Evolutionary conservation across 1,284 basidiomycete species (phyloP), one percentile per base, ranked within the genome.

Genomic region (Grifola frondosa): DNA sequence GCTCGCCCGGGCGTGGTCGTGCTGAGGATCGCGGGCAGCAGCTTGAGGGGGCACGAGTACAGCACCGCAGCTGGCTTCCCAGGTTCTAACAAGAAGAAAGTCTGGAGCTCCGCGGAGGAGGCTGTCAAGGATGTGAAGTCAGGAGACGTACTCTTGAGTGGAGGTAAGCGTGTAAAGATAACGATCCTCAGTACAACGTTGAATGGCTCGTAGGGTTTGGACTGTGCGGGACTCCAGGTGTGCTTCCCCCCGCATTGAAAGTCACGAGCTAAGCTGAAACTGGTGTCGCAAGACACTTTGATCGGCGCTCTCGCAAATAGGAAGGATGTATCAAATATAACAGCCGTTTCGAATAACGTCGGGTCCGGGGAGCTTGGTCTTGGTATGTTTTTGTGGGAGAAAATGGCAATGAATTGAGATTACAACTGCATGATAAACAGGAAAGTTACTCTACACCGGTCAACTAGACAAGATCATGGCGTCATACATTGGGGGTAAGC

Each of bases 261-360:
- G n/a, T 48, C 30, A 44, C 26, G 6, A 7, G 17, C 5, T 20
- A 30, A 22, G 6, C 8, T 17, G 22, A n/a, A 20, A 16, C 15
- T 20, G 8, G n/a, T n/a, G n/a, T n/a, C 13, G 4, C 24, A 40
- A 64, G 93, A 96, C 64, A 95, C 92, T 1, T 73, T 97, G 42
- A 86, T 97, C 32, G 71, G 69, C n/a, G 93, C 94, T 3, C 71
- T 97, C 30, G 69, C 80, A 16, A 80, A 80, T 56, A 78, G 89
- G 42, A 78, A 77, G 46, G 86, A 91, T 35, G 78, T 96, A 22
- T 70, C 64, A 31, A 74, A 83, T 53, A 69, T 97, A 37, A 94
- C 84, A 13, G 90, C 84, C 32, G 86, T 95, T 29, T 94, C 91
- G 12, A 97, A 97, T 66, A 96, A 97, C 68, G 88, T 89, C 30